Conservation (phyloP, 2,329 filamentous ascomycete species). For the Trichoderma sp. region DNA sequence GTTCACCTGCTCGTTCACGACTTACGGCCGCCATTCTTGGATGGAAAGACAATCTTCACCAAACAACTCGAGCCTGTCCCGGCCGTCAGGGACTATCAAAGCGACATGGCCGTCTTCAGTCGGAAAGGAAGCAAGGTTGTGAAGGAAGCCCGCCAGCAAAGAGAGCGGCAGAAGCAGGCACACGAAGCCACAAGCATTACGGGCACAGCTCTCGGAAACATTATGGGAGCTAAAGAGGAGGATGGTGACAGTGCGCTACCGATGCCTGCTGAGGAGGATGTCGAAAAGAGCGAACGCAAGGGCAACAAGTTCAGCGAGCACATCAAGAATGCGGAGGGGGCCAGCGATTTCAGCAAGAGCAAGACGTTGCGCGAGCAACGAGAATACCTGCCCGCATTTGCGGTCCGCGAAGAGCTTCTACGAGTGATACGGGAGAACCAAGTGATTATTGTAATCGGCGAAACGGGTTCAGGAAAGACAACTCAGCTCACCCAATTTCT, state of each 20-base stretch:
- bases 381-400: constrained; percentile 92
- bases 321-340: constrained; percentile 80
- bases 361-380: constrained; percentile 89
- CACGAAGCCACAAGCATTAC: constrained; percentile 92
- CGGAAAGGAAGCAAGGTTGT: constrained; percentile 93
- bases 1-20: constrained; percentile 93
- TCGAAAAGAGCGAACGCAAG: constrained; percentile 47
- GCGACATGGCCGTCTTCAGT: constrained; percentile 98
- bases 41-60: constrained; percentile 93
- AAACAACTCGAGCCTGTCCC: constrained; percentile 95
- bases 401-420: constrained; percentile 87
- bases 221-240: constrained; percentile 93
- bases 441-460: constrained; percentile 92
- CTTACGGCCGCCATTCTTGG: constrained; percentile 87
- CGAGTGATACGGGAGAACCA: constrained; percentile 95
- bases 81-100: constrained; percentile 88
- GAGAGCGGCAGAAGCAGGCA: constrained; percentile 89
- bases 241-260: constrained; percentile 87
- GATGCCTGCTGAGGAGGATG: constrained; percentile 67
- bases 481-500: constrained; percentile 96
- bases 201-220: constrained; percentile 86
- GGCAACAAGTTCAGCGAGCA: constrained; percentile 82
- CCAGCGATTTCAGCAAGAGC: constrained; percentile 88
- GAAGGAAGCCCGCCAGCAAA: constrained; percentile 84
- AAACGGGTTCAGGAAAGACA: constrained; percentile 96